Conservation (phyloP, 73 alveolate genomes). For the Blepharisma japonicum region DNA sequence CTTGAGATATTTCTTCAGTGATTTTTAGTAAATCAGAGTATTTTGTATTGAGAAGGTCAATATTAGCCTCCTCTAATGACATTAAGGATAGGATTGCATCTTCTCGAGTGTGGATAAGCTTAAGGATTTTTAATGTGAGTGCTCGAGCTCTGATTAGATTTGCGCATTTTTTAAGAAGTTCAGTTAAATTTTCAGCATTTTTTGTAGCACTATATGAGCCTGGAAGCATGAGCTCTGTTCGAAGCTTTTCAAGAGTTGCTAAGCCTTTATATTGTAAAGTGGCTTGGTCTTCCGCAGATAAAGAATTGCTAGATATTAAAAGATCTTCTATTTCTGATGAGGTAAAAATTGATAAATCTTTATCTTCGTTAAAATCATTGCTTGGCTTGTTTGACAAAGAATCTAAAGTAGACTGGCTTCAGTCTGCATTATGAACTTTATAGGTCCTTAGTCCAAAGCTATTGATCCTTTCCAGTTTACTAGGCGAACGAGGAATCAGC, state of each 20-base stretch:
- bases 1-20: background rate
- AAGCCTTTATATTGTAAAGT: background rate
- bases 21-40: background rate
- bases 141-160: constrained; percentile 5
- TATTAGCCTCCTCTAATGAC: background rate
- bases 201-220: background rate
- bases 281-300: background rate
- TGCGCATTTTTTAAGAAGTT: background rate
- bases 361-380: background rate
- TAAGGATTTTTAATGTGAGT: background rate
- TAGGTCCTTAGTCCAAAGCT: background rate
- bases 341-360: background rate
- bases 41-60: background rate
- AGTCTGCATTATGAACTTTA: background rate
- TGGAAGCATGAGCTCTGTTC: background rate
- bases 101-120: background rate
- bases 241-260: background rate
- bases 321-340: background rate
- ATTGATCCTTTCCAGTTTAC: background rate
- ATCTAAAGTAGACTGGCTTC: constrained; percentile 11
- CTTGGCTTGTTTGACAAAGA: background rate
- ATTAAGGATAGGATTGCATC: background rate
- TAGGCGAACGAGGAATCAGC: constrained; percentile 11
- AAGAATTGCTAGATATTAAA: background rate
- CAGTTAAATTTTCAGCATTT: background rate